Evolutionary conservation across 2,329 filamentous ascomycete species (phyloP).

Genomic region (Hypocrella siamensis): DNA sequence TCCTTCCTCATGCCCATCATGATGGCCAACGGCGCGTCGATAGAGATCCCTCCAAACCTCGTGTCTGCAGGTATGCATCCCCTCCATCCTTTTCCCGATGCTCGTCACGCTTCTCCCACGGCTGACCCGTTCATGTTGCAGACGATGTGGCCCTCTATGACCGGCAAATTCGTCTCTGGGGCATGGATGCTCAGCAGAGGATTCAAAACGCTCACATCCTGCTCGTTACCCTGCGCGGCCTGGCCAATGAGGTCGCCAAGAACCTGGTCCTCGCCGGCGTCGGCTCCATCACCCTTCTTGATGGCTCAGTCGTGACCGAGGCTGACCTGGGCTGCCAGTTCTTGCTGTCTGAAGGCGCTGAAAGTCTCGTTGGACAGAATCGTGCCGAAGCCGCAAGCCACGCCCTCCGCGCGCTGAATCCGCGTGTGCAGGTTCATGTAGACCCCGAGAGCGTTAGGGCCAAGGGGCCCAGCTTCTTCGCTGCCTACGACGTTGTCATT

Average conservation of each 20-base stretch:
- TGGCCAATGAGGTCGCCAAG: slow-evolving; percentile 92
- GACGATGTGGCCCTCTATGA: slow-evolving; percentile 97
- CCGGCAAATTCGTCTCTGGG: slow-evolving; percentile 93
- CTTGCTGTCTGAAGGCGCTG: slow-evolving; percentile 47
- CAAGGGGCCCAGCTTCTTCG: slow-evolving; percentile 62
- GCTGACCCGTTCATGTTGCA: slow-evolving; percentile 17
- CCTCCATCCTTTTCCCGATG: neutral
- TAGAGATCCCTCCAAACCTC: slow-evolving; percentile 8
- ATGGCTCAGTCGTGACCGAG: slow-evolving; percentile 59
- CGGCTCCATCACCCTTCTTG: slow-evolving; percentile 75
- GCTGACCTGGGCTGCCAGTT: slow-evolving; percentile 73
- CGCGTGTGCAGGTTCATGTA: slow-evolving; percentile 61
- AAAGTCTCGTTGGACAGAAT: slow-evolving; percentile 62
- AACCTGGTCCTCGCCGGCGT: slow-evolving; percentile 92
- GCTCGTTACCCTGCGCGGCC: slow-evolving; percentile 71
- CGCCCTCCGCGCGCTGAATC: slow-evolving; percentile 77
- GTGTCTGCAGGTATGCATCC: slow-evolving; percentile 18
- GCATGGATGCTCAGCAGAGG: slow-evolving; percentile 84
- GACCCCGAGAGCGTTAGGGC: slow-evolving; percentile 51
- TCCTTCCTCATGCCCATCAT: slow-evolving; percentile 16
- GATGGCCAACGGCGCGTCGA: slow-evolving; percentile 12
- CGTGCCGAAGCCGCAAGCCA: slow-evolving; percentile 66
- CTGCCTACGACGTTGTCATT: slow-evolving; percentile 69
- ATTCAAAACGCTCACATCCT: slow-evolving; percentile 83
- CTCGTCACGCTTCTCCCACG: no score